A percentile compares a stretch with the other conserved stretches of the same genome.
Evolutionary conservation across 257 asterid species (phyloP).

Genomic region (Solanum pinnatisectum): DNA sequence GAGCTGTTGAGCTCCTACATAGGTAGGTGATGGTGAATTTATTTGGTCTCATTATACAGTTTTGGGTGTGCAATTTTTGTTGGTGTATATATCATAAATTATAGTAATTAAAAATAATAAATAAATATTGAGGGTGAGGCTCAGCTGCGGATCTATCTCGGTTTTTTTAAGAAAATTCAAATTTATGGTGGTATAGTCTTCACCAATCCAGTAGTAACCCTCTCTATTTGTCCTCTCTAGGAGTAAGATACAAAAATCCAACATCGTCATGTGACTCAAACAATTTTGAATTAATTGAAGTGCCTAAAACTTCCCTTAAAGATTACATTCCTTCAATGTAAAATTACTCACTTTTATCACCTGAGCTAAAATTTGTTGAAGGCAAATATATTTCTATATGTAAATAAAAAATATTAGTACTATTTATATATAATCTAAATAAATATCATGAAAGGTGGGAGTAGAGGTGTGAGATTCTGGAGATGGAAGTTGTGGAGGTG

Average conservation of each 20-base stretch:
- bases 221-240: not conserved
- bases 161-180: not conserved
- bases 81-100: no score
- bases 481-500: not conserved
- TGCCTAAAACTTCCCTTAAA: no score
- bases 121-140: not conserved
- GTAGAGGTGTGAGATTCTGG: not conserved
- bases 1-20: not conserved
- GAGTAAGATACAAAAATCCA: not conserved
- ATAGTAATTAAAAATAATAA: no score
- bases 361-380: not conserved
- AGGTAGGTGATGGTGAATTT: not conserved
- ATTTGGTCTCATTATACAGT: not conserved
- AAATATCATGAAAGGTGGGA: not conserved
- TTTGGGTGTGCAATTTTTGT: not conserved
- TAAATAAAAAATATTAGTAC: no score
- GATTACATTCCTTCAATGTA: no score
- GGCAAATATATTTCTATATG: no score
- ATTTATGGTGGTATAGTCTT: not conserved
- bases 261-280: no score
- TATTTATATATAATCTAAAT: no score
- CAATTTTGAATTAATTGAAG: no score
- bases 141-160: not conserved
- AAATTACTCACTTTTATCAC: not conserved
- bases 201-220: no score